These are phyloP conservation scores for Yamadazyma conglobata DNA, from an alignment of 1,139 yeast species.

Conservation along the genomic window DNA sequence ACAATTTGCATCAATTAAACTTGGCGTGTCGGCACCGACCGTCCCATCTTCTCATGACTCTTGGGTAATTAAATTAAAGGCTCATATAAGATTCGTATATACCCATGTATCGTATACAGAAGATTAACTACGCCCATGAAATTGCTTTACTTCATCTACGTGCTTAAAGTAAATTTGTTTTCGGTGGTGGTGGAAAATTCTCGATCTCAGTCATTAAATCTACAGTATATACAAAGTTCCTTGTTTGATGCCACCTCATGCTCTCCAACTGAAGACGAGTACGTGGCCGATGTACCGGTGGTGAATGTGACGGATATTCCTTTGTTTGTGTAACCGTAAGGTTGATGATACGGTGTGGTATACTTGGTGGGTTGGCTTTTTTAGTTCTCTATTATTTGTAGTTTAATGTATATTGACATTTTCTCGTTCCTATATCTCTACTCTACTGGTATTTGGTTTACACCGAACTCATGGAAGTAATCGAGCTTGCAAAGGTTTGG, in stretches of 20 bases:
- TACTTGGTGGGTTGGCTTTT: not conserved
- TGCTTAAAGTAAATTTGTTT: conserved; percentile 37
- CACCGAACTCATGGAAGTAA: conserved; percentile 25
- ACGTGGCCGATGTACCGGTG: conserved; percentile 8
- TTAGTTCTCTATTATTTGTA: not conserved
- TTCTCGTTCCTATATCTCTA: no score
- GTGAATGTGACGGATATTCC: conserved; percentile 8
- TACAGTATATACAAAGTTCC: conserved; percentile 36
- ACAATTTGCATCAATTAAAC: no score
- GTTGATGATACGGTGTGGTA: not conserved
- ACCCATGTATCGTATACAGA: no score
- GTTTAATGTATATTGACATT: no score
- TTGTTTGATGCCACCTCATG: conserved; percentile 28
- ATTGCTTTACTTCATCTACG: conserved; percentile 31
- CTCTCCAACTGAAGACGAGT: conserved; percentile 17
- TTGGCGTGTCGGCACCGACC: no score
- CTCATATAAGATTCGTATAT: no score
- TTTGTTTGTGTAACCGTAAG: no score
- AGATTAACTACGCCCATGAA: conserved; percentile 29
- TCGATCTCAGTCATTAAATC: conserved; percentile 30
- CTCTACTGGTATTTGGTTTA: conserved; percentile 4
- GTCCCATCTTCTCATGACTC: no score
- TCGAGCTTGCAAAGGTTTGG: conserved; percentile 26
- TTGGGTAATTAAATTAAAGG: no score
- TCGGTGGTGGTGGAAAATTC: conserved; percentile 35